Evolutionary conservation across 129 eudicot species (phyloP).

Genomic region (Saposhnikovia divaricata): DNA sequence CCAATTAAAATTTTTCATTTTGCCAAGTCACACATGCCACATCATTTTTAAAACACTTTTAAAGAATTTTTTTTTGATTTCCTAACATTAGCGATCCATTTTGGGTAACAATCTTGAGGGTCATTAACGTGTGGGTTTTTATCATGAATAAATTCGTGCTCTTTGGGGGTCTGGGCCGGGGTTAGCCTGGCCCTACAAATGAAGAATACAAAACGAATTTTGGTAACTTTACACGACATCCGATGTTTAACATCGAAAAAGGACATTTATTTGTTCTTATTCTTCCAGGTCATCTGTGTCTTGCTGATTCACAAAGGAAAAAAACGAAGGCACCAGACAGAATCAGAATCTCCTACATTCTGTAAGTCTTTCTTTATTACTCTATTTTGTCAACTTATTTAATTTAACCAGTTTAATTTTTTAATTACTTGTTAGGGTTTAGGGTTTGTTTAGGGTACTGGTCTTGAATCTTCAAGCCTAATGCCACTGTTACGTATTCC

Average conservation of each 20-base stretch:
- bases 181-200: not conserved
- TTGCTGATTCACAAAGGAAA: not conserved
- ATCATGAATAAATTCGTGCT: no score
- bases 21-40: no score
- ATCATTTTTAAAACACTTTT: no score
- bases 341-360: not conserved
- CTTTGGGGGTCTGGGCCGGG: not conserved
- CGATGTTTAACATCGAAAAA: not conserved
- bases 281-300: not conserved
- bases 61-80: no score
- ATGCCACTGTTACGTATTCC: not conserved
- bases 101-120: no score
- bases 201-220: not conserved
- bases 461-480: not conserved
- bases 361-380: not conserved
- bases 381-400: not conserved
- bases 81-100: no score
- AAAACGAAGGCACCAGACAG: not conserved
- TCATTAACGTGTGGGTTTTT: no score
- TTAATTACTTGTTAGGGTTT: not conserved
- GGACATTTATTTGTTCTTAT: not conserved
- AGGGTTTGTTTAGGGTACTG: not conserved
- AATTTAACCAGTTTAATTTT: not conserved
- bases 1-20: no score
- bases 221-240: not conserved